phyloP scores from a whole-genome alignment of 352 stramenopile genomes.

The Phytopythium ostracodes region DNA sequence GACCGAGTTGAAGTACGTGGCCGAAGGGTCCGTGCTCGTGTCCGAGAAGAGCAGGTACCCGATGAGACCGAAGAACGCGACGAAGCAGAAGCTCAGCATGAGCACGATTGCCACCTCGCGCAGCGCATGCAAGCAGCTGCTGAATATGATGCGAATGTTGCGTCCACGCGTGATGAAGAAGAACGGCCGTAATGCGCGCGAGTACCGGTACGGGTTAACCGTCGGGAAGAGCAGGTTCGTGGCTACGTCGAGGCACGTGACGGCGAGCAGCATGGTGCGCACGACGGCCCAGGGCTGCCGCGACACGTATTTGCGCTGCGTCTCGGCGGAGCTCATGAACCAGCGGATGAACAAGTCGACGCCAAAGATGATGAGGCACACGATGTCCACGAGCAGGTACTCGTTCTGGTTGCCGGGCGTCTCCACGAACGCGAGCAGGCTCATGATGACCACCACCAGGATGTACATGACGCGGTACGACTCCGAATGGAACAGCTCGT shows the following conservation, averaged over 20 bases:
- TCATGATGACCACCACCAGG: conserved; percentile 59
- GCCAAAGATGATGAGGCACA: conserved; percentile 59
- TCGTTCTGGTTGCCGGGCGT: conserved; percentile 47
- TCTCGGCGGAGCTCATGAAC: conserved; percentile 82
- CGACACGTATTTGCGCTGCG: conserved; percentile 69
- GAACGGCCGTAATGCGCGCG: conserved; percentile 63
- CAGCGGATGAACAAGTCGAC: conserved; percentile 69
- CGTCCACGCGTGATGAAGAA: conserved; percentile 75
- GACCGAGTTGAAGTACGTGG: conserved; percentile 67
- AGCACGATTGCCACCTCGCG: conserved; percentile 71
- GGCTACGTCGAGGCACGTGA: conserved; percentile 51
- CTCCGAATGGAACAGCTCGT: conserved; percentile 70
- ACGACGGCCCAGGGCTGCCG: conserved; percentile 75
- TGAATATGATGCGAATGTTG: conserved; percentile 86
- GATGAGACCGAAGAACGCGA: conserved; percentile 74
- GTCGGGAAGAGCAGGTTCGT: conserved; percentile 42
- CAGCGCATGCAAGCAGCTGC: conserved; percentile 70
- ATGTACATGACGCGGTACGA: conserved; percentile 73
- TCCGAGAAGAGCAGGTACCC: conserved; percentile 80
- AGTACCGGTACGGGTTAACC: conserved; percentile 62
- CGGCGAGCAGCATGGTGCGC: conserved; percentile 45
- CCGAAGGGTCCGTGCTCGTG: conserved; percentile 36
- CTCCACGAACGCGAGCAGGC: conserved; percentile 62
- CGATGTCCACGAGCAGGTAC: conserved; percentile 57
- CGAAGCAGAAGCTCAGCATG: conserved; percentile 64